A percentile compares a stretch with the other conserved stretches of the same genome.
Conservation (phyloP, 2,329 filamentous ascomycete genomes). For the Scolecobasidium constrictum region DNA sequence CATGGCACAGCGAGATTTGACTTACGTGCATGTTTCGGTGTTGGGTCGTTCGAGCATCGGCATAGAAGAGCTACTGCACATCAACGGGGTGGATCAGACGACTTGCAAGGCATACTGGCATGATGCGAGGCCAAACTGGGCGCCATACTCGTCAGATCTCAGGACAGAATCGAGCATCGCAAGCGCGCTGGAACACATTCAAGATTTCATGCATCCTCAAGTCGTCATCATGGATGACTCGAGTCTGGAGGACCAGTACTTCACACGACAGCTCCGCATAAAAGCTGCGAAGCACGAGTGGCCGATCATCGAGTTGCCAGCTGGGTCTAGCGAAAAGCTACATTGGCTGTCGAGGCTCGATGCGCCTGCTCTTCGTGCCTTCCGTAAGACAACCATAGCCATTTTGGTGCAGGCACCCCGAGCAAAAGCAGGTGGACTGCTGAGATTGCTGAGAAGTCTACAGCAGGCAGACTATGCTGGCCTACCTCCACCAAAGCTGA, state of each 20-base stretch:
- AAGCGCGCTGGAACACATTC: conserved; percentile 60
- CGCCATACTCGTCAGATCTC: conserved; percentile 55
- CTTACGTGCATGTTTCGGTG: conserved; percentile 71
- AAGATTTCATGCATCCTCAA: conserved; percentile 65
- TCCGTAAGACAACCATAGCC: conserved; percentile 70
- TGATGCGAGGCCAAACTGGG: conserved; percentile 67
- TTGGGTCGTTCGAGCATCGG: conserved; percentile 61
- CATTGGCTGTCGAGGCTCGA: conserved; percentile 74
- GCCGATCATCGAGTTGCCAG: conserved; percentile 67
- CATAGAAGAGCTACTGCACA: conserved; percentile 45
- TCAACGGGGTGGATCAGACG: conserved; percentile 65
- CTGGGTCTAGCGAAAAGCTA: conserved; percentile 49
- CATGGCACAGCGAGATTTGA: conserved; percentile 62
- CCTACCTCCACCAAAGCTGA: conserved; percentile 60
- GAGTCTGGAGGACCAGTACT: conserved; percentile 53
- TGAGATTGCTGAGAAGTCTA: conserved; percentile 68
- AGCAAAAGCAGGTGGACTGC: conserved; percentile 60
- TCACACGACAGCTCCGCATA: conserved; percentile 48
- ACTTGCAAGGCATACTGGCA: conserved; percentile 57
- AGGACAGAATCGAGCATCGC: conserved; percentile 56
- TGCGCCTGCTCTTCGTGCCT: conserved; percentile 58
- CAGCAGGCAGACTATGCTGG: conserved; percentile 64
- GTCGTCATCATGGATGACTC: conserved; percentile 63
- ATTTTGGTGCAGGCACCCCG: conserved; percentile 70
- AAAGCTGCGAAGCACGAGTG: conserved; percentile 42